Percentiles rank a stretch among this genome's conserved stretches.
Conservation (phyloP, 495 filamentous ascomycete genomes). For the Talaromyces liani region DNA sequence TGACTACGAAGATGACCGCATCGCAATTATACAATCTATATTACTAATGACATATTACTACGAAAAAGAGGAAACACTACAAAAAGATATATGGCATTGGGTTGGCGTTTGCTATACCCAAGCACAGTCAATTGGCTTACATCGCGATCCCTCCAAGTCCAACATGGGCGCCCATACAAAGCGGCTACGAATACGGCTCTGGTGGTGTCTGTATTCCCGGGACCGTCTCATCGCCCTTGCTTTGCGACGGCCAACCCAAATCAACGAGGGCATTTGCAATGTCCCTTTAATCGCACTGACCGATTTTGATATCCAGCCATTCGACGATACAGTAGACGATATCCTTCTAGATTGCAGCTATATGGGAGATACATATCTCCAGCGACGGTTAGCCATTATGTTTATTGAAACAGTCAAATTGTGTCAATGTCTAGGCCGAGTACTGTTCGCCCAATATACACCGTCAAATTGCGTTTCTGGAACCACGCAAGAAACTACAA, state of each 20-base stretch:
- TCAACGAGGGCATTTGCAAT: conserved; percentile 80
- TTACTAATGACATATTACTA: conserved; percentile 86
- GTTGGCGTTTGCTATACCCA: conserved; percentile 76
- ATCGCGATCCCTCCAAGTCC: conserved; percentile 62
- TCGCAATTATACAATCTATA: conserved; percentile 70
- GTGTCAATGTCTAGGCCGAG: conserved; percentile 71
- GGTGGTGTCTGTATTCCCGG: conserved; percentile 90
- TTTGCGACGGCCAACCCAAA: conserved; percentile 74
- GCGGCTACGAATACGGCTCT: conserved; percentile 70
- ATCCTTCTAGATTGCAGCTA: conserved; percentile 29
- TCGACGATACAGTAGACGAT: conserved; percentile 39
- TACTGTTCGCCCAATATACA: conserved; percentile 76
- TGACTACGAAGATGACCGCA: conserved; percentile 74
- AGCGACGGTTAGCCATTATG: conserved; percentile 69
- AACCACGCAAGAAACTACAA: conserved; percentile 63
- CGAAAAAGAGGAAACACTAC: conserved; percentile 54
- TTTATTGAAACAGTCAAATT: conserved; percentile 84
- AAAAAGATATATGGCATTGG: conserved; percentile 86
- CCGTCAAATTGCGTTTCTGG: conserved; percentile 54
- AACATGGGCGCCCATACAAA: conserved; percentile 55
- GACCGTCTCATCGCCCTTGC: conserved; percentile 81
- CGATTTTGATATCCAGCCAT: conserved; percentile 68
- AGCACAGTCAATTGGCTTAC: conserved; percentile 72
- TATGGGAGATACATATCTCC: conserved; percentile 38
- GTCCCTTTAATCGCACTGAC: conserved; percentile 71